phyloP scores from a whole-genome alignment of 257 asterid genomes.

The Haberlea rhodopensis region DNA sequence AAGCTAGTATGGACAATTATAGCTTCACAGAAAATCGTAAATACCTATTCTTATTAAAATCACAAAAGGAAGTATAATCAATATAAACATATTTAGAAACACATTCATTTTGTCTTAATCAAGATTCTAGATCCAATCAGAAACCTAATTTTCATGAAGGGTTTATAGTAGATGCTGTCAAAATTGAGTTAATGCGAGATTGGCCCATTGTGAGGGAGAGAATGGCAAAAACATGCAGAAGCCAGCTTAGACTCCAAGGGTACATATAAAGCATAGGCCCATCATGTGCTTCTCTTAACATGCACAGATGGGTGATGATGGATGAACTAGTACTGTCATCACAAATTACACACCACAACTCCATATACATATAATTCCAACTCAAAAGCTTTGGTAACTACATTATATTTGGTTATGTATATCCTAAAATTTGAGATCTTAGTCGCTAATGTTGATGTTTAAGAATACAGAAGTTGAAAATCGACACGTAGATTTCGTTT shows the following conservation, averaged over 20 bases:
- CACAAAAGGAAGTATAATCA: too few relatives aligned
- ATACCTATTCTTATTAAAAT: too few relatives aligned
- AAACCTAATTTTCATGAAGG: slow-evolving; percentile 4
- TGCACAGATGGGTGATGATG: slow-evolving; percentile 45
- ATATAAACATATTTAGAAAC: too few relatives aligned
- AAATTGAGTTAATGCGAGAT: slow-evolving; percentile 42
- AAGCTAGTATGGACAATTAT: too few relatives aligned
- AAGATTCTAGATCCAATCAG: not conserved
- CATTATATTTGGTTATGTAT: too few relatives aligned
- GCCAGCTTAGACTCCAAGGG: slow-evolving; percentile 46
- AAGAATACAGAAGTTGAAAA: too few relatives aligned
- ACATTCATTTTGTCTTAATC: not conserved
- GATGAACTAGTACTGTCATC: slow-evolving; percentile 29
- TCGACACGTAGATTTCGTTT: too few relatives aligned
- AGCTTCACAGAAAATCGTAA: too few relatives aligned
- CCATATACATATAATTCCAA: too few relatives aligned
- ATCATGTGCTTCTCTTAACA: slow-evolving; percentile 52
- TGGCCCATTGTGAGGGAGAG: slow-evolving; percentile 43
- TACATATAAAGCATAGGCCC: slow-evolving; percentile 44
- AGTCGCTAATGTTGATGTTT: too few relatives aligned
- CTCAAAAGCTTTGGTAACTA: too few relatives aligned
- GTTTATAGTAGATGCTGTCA: slow-evolving; percentile 32
- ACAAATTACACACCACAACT: slow-evolving; percentile 5
- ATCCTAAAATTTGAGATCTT: too few relatives aligned
- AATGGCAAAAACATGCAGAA: slow-evolving; percentile 38